These are phyloP conservation scores for Yamadazyma nakazawae DNA, from an alignment of 805 yeast genomes.

Conservation along the genomic window DNA sequence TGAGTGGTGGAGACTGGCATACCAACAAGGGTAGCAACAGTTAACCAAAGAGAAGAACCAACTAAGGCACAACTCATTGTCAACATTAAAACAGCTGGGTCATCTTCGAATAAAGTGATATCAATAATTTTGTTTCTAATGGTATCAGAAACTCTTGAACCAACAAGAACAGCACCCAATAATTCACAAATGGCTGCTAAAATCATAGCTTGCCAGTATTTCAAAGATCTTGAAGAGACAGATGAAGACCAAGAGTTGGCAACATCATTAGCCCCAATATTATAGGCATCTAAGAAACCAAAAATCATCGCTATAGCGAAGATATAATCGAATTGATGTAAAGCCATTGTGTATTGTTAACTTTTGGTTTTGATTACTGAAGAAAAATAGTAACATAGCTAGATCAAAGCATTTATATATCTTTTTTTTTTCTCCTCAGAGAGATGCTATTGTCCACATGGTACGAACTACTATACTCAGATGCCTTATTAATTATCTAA, in stretches of 20 bases:
- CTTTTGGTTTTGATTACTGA: background rate
- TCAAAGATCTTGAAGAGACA: slow-evolving; percentile 64
- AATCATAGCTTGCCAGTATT: slow-evolving; percentile 74
- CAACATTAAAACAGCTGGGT: slow-evolving; percentile 71
- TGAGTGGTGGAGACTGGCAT: slow-evolving; percentile 84
- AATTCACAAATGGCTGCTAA: slow-evolving; percentile 71
- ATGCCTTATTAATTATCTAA: slow-evolving; percentile 5
- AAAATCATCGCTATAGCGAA: slow-evolving; percentile 67
- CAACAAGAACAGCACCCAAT: slow-evolving; percentile 70
- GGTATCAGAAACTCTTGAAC: slow-evolving; percentile 71
- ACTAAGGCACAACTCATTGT: slow-evolving; percentile 73
- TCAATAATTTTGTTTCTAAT: slow-evolving; percentile 64
- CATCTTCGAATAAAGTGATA: slow-evolving; percentile 42
- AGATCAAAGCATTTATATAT: background rate
- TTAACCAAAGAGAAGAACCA: slow-evolving; percentile 70
- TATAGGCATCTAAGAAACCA: slow-evolving; percentile 76
- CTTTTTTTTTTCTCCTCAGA: background rate
- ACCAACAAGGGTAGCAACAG: slow-evolving; percentile 62
- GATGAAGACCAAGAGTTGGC: slow-evolving; percentile 80
- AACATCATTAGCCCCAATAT: slow-evolving; percentile 80
- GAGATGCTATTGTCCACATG: background rate
- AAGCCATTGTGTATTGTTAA: slow-evolving; percentile 21
- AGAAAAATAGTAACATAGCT: background rate
- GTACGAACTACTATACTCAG: background rate
- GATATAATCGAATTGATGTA: slow-evolving; percentile 63